Evolutionary conservation across 768 basidiomycete species (phyloP).

Genomic region (Macrocybe gigantea): DNA sequence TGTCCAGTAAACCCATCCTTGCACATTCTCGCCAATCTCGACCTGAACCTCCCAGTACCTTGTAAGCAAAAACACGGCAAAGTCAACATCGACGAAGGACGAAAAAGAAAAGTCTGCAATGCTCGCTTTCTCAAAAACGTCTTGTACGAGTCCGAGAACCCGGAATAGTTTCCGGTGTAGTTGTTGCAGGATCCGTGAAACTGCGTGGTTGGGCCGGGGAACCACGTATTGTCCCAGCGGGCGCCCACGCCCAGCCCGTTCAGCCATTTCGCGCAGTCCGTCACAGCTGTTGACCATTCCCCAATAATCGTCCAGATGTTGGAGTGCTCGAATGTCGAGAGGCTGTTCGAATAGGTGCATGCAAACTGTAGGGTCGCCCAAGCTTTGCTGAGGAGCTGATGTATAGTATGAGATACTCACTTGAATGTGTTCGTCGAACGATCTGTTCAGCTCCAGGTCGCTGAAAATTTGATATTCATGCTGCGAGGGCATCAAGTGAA

Average conservation of each 20-base stretch:
- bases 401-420: constrained; percentile 23
- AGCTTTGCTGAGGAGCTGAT: too few relatives aligned
- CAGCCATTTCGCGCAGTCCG: constrained; percentile 75
- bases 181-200: constrained; percentile 57
- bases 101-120: too few relatives aligned
- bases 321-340: constrained; percentile 38
- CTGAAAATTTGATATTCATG: constrained; percentile 77
- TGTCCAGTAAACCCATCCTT: constrained; percentile 75
- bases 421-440: constrained; percentile 50
- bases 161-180: constrained; percentile 52
- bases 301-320: constrained; percentile 75
- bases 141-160: constrained; percentile 60
- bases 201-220: constrained; percentile 30
- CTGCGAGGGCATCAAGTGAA: constrained; percentile 20
- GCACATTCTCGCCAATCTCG: constrained; percentile 62
- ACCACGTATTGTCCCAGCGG: constrained; percentile 60
- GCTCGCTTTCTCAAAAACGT: constrained; percentile 55
- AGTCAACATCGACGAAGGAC: neutral
- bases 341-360: constrained; percentile 42
- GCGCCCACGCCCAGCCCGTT: constrained; percentile 72
- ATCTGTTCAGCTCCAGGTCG: constrained; percentile 43
- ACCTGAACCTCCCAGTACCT: constrained; percentile 83
- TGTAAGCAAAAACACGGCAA: neutral
- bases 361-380: constrained; percentile 31
- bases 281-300: constrained; percentile 73